Conservation (phyloP, 148 eudicot genomes). For the Dysphania ambrosioides region DNA sequence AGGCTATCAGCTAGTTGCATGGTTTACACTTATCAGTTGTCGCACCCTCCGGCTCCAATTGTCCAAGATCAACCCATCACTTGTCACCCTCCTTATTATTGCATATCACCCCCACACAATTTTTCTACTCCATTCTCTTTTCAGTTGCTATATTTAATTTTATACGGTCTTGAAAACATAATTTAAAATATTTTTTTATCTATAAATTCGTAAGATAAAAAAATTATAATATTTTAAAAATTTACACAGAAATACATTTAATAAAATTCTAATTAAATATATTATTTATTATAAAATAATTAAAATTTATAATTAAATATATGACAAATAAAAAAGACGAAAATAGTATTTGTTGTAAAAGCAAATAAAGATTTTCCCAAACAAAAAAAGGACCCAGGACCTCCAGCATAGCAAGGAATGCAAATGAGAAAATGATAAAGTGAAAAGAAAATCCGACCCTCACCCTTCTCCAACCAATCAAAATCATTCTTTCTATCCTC, state of each 20-base stretch:
- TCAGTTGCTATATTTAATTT: too few species aligned
- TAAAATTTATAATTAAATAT: too few species aligned
- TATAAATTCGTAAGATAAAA: too few species aligned
- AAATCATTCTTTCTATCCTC: constrained; percentile 25
- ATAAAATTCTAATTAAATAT: too few species aligned
- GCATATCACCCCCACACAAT: constrained; percentile 11
- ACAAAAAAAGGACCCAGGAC: not conserved
- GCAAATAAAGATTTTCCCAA: not conserved
- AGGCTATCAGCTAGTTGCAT: too few species aligned
- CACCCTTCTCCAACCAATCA: constrained; percentile 60
- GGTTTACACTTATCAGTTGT: constrained; percentile 26
- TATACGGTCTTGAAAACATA: too few species aligned
- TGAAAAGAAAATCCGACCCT: constrained; percentile 49
- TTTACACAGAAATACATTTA: too few species aligned
- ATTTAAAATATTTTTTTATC: too few species aligned
- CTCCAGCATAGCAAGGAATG: not conserved
- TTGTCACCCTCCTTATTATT: not conserved
- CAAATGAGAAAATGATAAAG: constrained; percentile 13
- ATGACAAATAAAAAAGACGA: too few species aligned
- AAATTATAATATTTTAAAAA: too few species aligned
- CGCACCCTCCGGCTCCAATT: constrained; percentile 1
- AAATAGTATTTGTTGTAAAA: too few species aligned
- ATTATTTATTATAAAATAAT: too few species aligned
- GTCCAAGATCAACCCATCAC: not conserved
- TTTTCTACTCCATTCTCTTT: not conserved